Conservation (phyloP, 192 early-diverging fungal genomes). For the Obelidium mucronatum region DNA sequence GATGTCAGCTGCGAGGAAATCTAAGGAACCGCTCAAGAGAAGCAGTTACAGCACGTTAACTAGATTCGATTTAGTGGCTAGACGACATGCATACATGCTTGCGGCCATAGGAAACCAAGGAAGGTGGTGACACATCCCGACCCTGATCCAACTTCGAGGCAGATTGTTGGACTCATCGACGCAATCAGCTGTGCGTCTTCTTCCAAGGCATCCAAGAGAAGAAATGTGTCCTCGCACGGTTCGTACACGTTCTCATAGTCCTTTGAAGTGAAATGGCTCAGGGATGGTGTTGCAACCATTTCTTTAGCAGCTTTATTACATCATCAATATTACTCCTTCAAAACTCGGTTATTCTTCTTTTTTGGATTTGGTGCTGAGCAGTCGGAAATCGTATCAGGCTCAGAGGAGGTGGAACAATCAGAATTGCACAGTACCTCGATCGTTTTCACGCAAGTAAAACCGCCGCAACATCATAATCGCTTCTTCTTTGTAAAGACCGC, state of each 20-base stretch:
- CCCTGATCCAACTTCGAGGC: slow-evolving; percentile 91
- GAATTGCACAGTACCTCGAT: slow-evolving; percentile 63
- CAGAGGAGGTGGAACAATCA: background rate
- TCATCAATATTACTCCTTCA: no score
- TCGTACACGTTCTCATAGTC: slow-evolving; percentile 81
- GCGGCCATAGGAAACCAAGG: slow-evolving; percentile 52
- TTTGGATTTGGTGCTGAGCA: slow-evolving; percentile 83
- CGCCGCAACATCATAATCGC: slow-evolving; percentile 85
- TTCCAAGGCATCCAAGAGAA: slow-evolving; percentile 93
- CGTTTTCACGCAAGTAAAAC: slow-evolving; percentile 95
- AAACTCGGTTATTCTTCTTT: slow-evolving; percentile 82
- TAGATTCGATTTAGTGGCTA: background rate
- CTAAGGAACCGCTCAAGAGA: slow-evolving; percentile 39
- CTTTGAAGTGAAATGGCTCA: slow-evolving; percentile 67
- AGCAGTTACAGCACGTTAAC: no score
- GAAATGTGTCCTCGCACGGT: slow-evolving; percentile 94
- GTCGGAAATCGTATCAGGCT: background rate
- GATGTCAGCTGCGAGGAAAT: slow-evolving; percentile 80
- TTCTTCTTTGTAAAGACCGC: slow-evolving; percentile 78
- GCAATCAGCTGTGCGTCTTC: slow-evolving; percentile 51
- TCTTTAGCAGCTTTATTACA: slow-evolving; percentile 25
- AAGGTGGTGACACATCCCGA: slow-evolving; percentile 89
- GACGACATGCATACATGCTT: slow-evolving; percentile 36
- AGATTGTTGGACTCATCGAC: slow-evolving; percentile 63
- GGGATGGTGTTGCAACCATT: slow-evolving; percentile 75